Evolutionary conservation across 352 stramenopile species (phyloP), one percentile per base, ranked within the genome.

Genomic region (Phytopythium cucurbitacearum): DNA sequence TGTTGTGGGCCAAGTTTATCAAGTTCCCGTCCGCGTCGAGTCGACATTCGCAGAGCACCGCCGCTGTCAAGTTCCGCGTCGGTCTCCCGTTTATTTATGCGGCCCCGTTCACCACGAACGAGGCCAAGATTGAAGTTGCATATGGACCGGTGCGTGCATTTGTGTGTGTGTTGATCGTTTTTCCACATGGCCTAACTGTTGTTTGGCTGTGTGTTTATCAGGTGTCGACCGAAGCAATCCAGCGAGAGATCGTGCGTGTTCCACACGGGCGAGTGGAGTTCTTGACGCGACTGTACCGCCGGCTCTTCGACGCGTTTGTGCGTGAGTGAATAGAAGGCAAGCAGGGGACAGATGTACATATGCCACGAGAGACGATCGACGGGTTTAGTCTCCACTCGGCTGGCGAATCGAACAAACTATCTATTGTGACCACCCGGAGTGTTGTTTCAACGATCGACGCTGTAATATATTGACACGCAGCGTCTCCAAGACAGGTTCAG

Each of bases 1-100:
- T 66, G 33, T 58, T 91, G 2, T 88, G 74, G 72, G 59, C 86
- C 37, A 73, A 88, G 45, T 89, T 91, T 45, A 50, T 85, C 33
- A 79, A 80, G 47, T 89, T 88, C 38, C 72, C 78, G 5, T 64
- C 64, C 8, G 43, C 50, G 7, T 44, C 53, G 40, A 65, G 49
- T 10, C 49, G n/a, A 12, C 48, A 28, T 28, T 28, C 21, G 2
- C 60, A 13, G 44, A 59, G 7, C 41, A 37, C 6, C 56, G 61
- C 28, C 59, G 64, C 33, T 38, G 21, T 61, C 43, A 70, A 77
- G 39, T 89, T 91, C 51, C 61, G 65, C 38, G 65, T 91, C 4
- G 80, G 80, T 0, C 80, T 85, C 41, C 67, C 57, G n/a, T 57
- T 88, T 7, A 51, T 71, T 16, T 59, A 70, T 9, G 57, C 63